phyloP scores from a whole-genome alignment of 495 filamentous ascomycete species.

The Melanomma pulvis-pyrius region DNA sequence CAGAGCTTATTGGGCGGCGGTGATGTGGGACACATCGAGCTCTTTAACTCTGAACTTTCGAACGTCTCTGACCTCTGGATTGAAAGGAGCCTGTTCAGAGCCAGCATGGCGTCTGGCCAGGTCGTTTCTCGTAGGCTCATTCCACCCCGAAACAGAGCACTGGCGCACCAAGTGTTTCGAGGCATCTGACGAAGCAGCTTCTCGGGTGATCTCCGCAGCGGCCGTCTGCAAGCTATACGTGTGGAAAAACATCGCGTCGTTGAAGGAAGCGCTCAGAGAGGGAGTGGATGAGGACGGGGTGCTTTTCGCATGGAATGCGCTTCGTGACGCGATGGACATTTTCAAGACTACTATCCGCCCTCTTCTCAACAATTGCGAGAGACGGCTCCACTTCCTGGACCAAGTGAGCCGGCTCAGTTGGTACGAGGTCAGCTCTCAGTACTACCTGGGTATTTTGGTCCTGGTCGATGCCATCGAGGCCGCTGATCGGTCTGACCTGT shows the following conservation, averaged over 20 bases:
- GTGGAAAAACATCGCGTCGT: slow-evolving; percentile 1
- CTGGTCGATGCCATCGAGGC: background rate
- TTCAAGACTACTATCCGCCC: background rate
- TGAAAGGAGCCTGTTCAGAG: slow-evolving; percentile 1
- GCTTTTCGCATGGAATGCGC: background rate
- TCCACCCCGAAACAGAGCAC: background rate
- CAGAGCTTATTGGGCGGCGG: background rate
- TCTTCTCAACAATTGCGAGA: slow-evolving; percentile 1
- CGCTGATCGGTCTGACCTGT: background rate
- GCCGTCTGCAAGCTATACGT: background rate
- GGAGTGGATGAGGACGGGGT: background rate
- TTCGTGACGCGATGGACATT: background rate
- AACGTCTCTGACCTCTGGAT: slow-evolving; percentile 1
- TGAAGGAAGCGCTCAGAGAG: background rate
- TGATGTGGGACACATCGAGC: background rate
- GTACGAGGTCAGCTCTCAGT: background rate
- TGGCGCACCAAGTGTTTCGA: background rate
- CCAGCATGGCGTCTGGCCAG: slow-evolving; percentile 5
- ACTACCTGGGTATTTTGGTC: slow-evolving; percentile 1
- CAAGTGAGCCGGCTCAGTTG: background rate
- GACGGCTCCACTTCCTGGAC: background rate
- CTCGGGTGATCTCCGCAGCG: background rate
- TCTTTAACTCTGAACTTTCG: background rate
- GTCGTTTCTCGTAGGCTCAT: background rate
- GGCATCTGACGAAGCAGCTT: background rate